Base-by-base conservation (phyloP, 768 basidiomycete genomes). In the Suillus brevipes region DNA sequence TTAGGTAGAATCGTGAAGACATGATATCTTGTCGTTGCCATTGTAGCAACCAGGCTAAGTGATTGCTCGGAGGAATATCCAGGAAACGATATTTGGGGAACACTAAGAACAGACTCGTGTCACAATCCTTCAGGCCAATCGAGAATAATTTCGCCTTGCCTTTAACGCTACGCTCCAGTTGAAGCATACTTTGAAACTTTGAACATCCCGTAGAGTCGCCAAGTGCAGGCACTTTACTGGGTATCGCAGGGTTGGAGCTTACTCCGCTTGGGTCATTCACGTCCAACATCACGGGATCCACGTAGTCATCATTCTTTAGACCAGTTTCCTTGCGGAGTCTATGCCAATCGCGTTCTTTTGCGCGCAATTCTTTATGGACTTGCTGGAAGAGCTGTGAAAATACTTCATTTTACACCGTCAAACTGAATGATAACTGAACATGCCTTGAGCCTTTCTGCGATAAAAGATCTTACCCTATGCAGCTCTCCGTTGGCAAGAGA, bases 1-100 rank as follows among this genome's bases (percentile, higher is more conserved):
- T 63, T 23, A 63, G 37, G 13, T 57, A 64, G 25, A 55, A 25
- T 6, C 23, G 63, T 14, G 63, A 64, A 37, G 18, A 23, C 43
- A 43, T 65, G 2, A 66, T 64, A 57, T 64, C 63, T 57, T 66
- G 52, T 9, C 53, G 52, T 43, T 42, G 42, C 40, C 58, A 56
- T 23, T 6, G 36, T 5, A 66, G 45, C 42, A 65, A 43, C 53
- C 53, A 66, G 36, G n/a, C 28, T 25, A 66, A 25, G 37, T 61
- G 18, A 63, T 36, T 34, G 4, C 62, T 61, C 18, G 34, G 23
- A 20, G 65, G 64, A 28, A 57, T 5, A 16, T 45, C 18, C 12
- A 65, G 18, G 18, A 57, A 45, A 9, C 31, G 36, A 31, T 4
- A 12, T 31, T n/a, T 28, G 58, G 10, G 40, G 40, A 20, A 28